phyloP scores from a whole-genome alignment of 306 rosid genomes.

The Prunus armeniaca region DNA sequence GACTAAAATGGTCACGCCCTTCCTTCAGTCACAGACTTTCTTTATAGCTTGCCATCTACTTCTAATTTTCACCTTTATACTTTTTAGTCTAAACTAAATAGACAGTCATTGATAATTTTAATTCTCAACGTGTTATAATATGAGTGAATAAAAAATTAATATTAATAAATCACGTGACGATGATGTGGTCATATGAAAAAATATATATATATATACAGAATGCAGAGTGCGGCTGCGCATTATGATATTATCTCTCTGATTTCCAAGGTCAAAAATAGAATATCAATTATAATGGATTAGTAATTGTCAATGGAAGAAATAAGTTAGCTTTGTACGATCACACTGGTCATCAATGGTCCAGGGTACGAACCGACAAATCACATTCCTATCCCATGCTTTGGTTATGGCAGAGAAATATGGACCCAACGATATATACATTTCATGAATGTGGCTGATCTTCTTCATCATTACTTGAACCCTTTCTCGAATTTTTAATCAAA shows the following conservation, averaged over 20 bases:
- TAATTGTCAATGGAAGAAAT: background rate
- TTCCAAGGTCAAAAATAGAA: too few relatives aligned
- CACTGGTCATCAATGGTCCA: background rate
- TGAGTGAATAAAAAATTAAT: too few relatives aligned
- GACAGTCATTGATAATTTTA: too few relatives aligned
- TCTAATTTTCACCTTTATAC: background rate
- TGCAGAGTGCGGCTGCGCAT: too few relatives aligned
- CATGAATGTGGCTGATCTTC: conserved; percentile 10
- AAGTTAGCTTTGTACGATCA: background rate
- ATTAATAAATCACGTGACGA: too few relatives aligned
- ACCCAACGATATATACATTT: background rate
- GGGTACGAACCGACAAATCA: background rate
- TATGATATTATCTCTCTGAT: too few relatives aligned
- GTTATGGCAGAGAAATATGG: background rate
- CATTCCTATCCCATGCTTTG: background rate
- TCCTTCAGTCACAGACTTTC: background rate
- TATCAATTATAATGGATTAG: too few relatives aligned
- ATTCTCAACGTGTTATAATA: too few relatives aligned
- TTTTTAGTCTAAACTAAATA: background rate
- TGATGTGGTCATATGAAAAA: too few relatives aligned
- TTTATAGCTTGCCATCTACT: background rate
- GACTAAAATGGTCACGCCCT: background rate
- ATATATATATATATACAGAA: too few relatives aligned
- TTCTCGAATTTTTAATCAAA: background rate
- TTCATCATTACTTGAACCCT: background rate